phyloP scores from a whole-genome alignment of 805 yeast species.

The Monosporozyma yasuniensis region DNA sequence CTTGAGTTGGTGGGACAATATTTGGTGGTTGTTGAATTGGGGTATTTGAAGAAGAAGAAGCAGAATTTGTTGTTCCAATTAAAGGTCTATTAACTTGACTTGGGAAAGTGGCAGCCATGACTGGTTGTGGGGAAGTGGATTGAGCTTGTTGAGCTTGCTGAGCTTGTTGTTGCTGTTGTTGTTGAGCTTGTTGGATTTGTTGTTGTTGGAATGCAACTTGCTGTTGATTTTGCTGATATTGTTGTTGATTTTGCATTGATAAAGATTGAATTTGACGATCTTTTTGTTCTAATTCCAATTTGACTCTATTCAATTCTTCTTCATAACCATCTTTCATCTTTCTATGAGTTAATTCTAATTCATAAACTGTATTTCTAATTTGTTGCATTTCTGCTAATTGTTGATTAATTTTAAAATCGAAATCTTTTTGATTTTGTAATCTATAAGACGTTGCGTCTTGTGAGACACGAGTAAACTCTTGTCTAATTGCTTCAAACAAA shows the following conservation, averaged over 20 bases:
- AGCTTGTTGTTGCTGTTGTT: constrained; percentile 11
- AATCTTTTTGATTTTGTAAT: constrained; percentile 79
- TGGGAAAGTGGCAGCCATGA: constrained; percentile 9
- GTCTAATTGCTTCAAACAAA: constrained; percentile 82
- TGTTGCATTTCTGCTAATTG: constrained; percentile 90
- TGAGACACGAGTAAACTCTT: constrained; percentile 77
- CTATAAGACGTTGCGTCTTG: constrained; percentile 80
- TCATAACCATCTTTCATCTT: constrained; percentile 93
- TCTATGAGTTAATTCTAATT: constrained; percentile 86
- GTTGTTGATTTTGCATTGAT: constrained; percentile 25
- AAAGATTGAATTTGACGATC: constrained; percentile 44
- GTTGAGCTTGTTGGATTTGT: constrained; percentile 13
- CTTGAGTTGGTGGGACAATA: not conserved
- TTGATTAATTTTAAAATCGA: constrained; percentile 79
- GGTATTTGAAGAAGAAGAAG: not conserved
- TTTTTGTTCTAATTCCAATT: constrained; percentile 75
- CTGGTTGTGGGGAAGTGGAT: constrained; percentile 8
- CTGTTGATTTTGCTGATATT: constrained; percentile 12
- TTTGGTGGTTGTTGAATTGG: not conserved
- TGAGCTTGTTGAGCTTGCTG: constrained; percentile 10
- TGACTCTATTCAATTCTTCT: constrained; percentile 77
- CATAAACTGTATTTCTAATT: constrained; percentile 86
- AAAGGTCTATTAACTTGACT: constrained; percentile 1
- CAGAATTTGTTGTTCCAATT: not conserved
- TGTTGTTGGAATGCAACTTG: too few relatives aligned